Conservation (phyloP, 129 eudicot species). For the Scalesia atractyloides region DNA sequence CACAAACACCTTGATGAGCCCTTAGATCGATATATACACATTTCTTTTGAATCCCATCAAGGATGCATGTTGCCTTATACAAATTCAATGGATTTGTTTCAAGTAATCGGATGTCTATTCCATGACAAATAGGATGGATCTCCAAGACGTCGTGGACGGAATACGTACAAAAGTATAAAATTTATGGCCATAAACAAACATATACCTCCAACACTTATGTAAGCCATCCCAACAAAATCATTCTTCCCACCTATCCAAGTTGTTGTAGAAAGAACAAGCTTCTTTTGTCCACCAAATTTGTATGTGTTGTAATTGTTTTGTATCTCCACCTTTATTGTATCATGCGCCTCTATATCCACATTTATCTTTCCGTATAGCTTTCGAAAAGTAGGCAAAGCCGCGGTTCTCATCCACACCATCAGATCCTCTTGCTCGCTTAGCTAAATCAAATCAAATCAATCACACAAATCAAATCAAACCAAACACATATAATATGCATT, state of each 20-base stretch:
- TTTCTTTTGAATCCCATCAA: no score
- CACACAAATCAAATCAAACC: no score
- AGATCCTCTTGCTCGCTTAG: slow-evolving; percentile 79
- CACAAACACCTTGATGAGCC: no score
- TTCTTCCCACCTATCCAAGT: slow-evolving; percentile 87
- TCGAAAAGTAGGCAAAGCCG: slow-evolving; percentile 77
- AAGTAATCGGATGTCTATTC: slow-evolving; percentile 51
- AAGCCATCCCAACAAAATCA: slow-evolving; percentile 64
- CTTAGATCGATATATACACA: no score
- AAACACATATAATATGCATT: no score
- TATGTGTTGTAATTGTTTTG: slow-evolving; percentile 83
- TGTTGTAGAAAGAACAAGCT: slow-evolving; percentile 73
- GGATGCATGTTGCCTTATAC: no score
- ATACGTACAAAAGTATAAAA: slow-evolving; percentile 52
- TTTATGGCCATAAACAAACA: slow-evolving; percentile 56
- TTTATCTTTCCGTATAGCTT: slow-evolving; percentile 78
- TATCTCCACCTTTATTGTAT: slow-evolving; percentile 51
- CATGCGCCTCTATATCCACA: slow-evolving; percentile 59
- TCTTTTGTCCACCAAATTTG: slow-evolving; percentile 60
- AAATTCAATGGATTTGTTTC: no score
- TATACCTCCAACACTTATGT: slow-evolving; percentile 59
- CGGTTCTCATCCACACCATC: slow-evolving; percentile 92
- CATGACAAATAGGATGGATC: slow-evolving; percentile 87
- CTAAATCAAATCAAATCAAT: no score
- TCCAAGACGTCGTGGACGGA: slow-evolving; percentile 80